Evolutionary conservation across 768 basidiomycete species (phyloP).

Genomic region (Suillus variegatus): DNA sequence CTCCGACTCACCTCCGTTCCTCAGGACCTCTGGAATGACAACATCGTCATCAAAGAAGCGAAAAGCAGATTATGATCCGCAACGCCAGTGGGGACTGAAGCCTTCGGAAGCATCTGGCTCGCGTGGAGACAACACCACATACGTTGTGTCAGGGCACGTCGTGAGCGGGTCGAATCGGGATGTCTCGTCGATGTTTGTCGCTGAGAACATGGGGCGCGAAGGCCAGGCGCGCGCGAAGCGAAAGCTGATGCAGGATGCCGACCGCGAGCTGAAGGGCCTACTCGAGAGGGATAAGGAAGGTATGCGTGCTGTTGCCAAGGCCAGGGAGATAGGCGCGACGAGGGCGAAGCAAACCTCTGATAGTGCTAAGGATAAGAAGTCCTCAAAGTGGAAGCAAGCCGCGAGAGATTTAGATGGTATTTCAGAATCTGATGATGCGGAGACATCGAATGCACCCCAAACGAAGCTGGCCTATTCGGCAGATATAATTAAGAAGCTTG

Average conservation of each 20-base stretch:
- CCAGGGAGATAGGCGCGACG: conserved; percentile 48
- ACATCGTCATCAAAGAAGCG: conserved; percentile 45
- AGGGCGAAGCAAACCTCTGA: conserved; percentile 22
- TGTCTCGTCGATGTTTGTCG: conserved; percentile 46
- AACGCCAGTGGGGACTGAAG: conserved; percentile 74
- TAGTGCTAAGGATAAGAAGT: conserved; percentile 17
- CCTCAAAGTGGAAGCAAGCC: conserved; percentile 15
- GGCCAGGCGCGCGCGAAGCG: conserved; percentile 78
- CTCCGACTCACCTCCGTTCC: background rate
- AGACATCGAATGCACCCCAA: conserved; percentile 8
- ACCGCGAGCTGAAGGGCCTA: conserved; percentile 59
- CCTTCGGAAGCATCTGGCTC: conserved; percentile 44
- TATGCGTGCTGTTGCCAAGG: conserved; percentile 61
- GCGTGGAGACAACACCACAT: conserved; percentile 53
- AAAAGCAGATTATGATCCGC: conserved; percentile 63
- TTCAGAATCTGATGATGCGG: conserved; percentile 19
- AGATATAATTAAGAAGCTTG: conserved; percentile 65
- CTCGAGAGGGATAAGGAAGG: conserved; percentile 68
- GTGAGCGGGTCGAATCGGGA: conserved; percentile 47
- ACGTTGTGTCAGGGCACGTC: conserved; percentile 80
- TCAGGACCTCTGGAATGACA: conserved; percentile 76
- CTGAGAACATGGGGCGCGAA: conserved; percentile 77
- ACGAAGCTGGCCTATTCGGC: conserved; percentile 62
- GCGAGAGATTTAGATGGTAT: conserved; percentile 16
- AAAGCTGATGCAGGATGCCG: conserved; percentile 57